Percentiles rank a stretch among this genome's conserved stretches.
phyloP scores from a whole-genome alignment of 208 protist species.

The Naegleria fowleri region DNA sequence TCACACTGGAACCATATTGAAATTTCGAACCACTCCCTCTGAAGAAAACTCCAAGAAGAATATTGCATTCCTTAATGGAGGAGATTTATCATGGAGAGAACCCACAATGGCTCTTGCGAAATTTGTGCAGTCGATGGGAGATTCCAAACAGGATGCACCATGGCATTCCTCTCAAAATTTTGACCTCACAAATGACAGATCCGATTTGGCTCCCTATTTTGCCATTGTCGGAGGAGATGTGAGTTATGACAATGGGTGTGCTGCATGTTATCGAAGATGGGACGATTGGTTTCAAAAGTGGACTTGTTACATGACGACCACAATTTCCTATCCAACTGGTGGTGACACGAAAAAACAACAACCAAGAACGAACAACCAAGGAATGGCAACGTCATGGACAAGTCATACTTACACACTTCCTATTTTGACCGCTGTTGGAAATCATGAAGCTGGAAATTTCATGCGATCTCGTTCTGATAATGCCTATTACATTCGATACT shows the following conservation, averaged over 20 bases:
- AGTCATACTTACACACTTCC: neutral
- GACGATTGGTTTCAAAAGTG: slow-evolving; percentile 7
- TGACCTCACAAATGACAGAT: neutral
- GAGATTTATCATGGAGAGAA: neutral
- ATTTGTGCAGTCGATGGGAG: neutral
- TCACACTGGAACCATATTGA: neutral
- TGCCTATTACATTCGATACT: neutral
- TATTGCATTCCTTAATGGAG: slow-evolving; percentile 1
- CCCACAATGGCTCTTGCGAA: neutral
- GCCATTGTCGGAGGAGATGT: slow-evolving; percentile 13
- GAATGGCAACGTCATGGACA: too few relatives aligned
- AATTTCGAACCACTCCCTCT: neutral
- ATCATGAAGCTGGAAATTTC: slow-evolving; percentile 10
- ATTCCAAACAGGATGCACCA: too few relatives aligned
- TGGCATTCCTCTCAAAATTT: too few relatives aligned
- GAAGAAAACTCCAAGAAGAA: neutral
- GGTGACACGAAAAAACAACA: neutral
- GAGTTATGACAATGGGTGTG: neutral
- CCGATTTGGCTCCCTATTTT: neutral
- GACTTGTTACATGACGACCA: neutral
- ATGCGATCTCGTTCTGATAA: neutral
- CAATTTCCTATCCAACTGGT: neutral
- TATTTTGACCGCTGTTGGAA: slow-evolving; percentile 8
- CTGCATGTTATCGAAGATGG: neutral
- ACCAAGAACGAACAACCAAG: too few relatives aligned